Percentiles rank a stretch among this genome's conserved stretches.
Evolutionary conservation across 2,329 filamentous ascomycete genomes (phyloP).

Genomic region (Gnomoniopsis sp.): DNA sequence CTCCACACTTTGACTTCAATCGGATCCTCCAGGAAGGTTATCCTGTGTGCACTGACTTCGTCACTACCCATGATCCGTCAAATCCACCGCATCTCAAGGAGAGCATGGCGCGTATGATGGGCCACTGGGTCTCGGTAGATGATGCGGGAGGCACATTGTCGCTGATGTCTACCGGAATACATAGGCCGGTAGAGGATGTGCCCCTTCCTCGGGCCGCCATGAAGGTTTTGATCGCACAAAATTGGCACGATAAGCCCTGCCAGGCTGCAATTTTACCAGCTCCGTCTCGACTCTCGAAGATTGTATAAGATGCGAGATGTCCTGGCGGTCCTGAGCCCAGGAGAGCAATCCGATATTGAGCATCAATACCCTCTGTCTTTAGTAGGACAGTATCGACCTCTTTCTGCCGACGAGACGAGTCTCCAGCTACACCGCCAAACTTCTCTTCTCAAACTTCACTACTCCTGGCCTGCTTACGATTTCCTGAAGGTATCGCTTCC

Average conservation of each 20-base stretch:
- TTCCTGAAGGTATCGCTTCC: background rate
- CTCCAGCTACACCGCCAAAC: background rate
- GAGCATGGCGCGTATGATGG: background rate
- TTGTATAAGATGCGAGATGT: conserved; percentile 12
- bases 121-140: background rate
- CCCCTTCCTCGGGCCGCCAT: background rate
- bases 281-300: background rate
- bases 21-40: conserved; percentile 16
- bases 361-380: background rate
- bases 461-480: background rate
- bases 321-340: background rate
- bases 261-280: background rate
- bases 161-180: background rate
- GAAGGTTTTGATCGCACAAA: background rate
- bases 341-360: background rate
- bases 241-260: conserved; percentile 2
- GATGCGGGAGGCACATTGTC: background rate
- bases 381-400: background rate
- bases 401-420: background rate
- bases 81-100: background rate
- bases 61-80: background rate
- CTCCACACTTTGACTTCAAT: background rate
- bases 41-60: conserved; percentile 1
- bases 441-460: background rate
- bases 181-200: background rate